Evolutionary conservation across 345 rosid genomes (phyloP).

Genomic region (Psidium friedrichsthalianum): DNA sequence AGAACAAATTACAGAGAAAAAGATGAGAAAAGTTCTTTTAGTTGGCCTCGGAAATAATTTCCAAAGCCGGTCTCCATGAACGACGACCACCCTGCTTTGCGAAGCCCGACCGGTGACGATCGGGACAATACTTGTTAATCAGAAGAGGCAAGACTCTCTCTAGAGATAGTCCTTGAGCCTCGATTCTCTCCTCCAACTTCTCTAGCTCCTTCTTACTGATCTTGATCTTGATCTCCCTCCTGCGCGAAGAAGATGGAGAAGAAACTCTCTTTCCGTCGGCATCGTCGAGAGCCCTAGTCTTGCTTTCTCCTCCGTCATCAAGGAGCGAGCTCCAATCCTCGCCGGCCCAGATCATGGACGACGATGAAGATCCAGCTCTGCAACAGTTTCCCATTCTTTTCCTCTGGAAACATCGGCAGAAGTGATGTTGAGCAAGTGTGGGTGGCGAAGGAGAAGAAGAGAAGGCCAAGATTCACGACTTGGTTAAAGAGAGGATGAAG

Average conservation of each 20-base stretch:
- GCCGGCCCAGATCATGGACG: conserved; percentile 15
- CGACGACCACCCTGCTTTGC: background rate
- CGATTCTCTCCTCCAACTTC: background rate
- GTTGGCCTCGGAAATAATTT: conserved; percentile 2
- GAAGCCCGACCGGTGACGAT: background rate
- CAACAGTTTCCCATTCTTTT: conserved; percentile 40
- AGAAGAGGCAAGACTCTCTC: background rate
- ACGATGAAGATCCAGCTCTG: background rate
- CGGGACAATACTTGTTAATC: background rate
- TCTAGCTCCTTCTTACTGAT: background rate
- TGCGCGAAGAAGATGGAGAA: conserved; percentile 1
- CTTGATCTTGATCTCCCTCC: conserved; percentile 1
- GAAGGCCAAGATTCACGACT: background rate
- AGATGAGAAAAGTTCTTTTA: background rate
- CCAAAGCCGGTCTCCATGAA: conserved; percentile 5
- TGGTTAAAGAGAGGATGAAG: background rate
- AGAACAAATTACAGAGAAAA: background rate
- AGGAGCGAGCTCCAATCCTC: conserved; percentile 23
- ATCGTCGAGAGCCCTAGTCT: background rate
- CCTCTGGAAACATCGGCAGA: background rate
- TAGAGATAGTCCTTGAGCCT: background rate
- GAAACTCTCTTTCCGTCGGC: background rate
- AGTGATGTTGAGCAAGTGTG: background rate
- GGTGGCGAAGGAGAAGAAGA: background rate
- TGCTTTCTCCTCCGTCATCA: background rate